Percentiles rank a stretch among this genome's conserved stretches.
These are phyloP conservation scores for Aegilops speltoides DNA, from an alignment of 176 grass and related monocot genomes.

Conservation along the genomic window DNA sequence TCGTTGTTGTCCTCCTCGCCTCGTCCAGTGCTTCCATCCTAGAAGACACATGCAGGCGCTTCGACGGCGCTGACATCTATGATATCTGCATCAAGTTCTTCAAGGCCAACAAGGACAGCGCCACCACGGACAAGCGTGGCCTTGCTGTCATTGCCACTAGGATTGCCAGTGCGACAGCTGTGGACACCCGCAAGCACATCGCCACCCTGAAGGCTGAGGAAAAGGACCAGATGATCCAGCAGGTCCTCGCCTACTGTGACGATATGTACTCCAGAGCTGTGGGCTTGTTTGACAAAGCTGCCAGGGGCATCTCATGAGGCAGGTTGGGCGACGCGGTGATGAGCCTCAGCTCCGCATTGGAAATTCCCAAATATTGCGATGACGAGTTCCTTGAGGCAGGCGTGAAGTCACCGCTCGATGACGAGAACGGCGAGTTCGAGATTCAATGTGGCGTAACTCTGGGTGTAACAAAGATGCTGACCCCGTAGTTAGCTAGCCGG, in stretches of 20 bases:
- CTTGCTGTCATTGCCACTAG: slow-evolving; percentile 47
- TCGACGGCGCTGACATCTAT: too few species aligned
- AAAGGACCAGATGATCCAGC: slow-evolving; percentile 10
- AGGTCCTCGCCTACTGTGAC: slow-evolving; percentile 17
- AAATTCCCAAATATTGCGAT: slow-evolving; percentile 43
- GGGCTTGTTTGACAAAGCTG: slow-evolving; percentile 14
- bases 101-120: slow-evolving; percentile 16
- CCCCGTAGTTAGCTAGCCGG: not conserved
- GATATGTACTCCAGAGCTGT: slow-evolving; percentile 36
- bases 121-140: slow-evolving; percentile 15
- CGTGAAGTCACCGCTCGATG: slow-evolving; percentile 22
- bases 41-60: slow-evolving; percentile 39
- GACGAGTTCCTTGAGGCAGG: slow-evolving; percentile 25
- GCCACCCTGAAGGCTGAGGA: slow-evolving; percentile 31
- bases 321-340: slow-evolving; percentile 3
- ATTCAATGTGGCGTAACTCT: slow-evolving; percentile 38
- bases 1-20: not conserved
- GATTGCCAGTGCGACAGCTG: not conserved
- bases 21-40: slow-evolving; percentile 10
- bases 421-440: slow-evolving; percentile 36
- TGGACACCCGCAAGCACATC: not conserved
- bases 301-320: not conserved
- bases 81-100: slow-evolving; percentile 48
- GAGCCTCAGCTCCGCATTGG: not conserved
- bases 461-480: slow-evolving; percentile 26